These are phyloP conservation scores for Plasmodium gallinaceum DNA, from an alignment of 169 alveolate species.

Conservation along the genomic window DNA sequence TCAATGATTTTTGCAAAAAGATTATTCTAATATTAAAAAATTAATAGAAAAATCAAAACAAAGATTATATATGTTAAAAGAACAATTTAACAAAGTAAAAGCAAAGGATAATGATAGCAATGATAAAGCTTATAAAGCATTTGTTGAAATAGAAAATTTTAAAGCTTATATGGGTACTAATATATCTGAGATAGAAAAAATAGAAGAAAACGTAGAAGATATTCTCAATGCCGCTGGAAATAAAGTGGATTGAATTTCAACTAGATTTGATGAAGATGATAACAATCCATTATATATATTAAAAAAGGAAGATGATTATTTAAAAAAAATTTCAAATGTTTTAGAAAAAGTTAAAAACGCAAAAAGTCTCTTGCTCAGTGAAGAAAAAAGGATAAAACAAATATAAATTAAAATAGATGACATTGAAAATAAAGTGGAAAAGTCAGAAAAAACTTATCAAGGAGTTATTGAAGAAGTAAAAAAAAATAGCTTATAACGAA, in stretches of 20 bases:
- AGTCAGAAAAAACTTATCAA: constrained; percentile 21
- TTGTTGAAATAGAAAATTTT: background rate
- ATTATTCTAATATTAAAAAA: too few species aligned
- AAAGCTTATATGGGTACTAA: background rate
- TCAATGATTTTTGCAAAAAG: background rate
- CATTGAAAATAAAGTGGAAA: constrained; percentile 10
- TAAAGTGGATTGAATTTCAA: background rate
- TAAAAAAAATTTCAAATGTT: background rate
- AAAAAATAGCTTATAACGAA: constrained; percentile 1
- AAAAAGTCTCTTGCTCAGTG: background rate
- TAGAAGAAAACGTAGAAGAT: background rate
- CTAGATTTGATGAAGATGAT: background rate
- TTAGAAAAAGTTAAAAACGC: background rate
- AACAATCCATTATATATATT: background rate
- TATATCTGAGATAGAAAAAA: background rate
- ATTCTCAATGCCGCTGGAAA: background rate
- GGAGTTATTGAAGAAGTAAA: constrained; percentile 29
- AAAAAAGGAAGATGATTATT: background rate
- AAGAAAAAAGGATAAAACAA: constrained; percentile 6
- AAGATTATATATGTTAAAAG: too few species aligned
- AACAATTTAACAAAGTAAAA: background rate
- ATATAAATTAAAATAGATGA: background rate
- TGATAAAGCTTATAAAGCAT: background rate
- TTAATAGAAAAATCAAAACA: too few species aligned
- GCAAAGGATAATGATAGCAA: background rate